Base-by-base conservation (phyloP, 2,329 filamentous ascomycete genomes). In the Biscogniauxia mediterranea region DNA sequence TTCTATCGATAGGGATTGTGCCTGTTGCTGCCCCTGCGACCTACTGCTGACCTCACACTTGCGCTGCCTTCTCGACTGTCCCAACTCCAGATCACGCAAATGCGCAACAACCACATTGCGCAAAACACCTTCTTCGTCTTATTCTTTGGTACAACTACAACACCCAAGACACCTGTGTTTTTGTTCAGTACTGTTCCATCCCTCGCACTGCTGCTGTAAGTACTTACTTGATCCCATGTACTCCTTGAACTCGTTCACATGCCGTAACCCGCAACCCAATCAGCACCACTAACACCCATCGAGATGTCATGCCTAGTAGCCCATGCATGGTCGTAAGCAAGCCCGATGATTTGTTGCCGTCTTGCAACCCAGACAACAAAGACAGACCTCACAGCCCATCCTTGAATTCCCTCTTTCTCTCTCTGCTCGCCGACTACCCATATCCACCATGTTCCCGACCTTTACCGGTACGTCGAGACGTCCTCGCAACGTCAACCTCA, bases 401-500 rank as follows among this genome's bases (percentile, higher is more conserved):
- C 28, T 32, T 32, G 28, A 32, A 32, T 32, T 13, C 7, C 28
- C 11, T 9, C 7, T 6, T 9, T 32, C 28, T 32, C 28, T 32
- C 26, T 8, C 26, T 28, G 2, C 28, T 32, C 28, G 28, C 28
- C 28, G 28, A 51, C 11, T 26, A 15, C 49, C 19, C 11, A 19
- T 21, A 54, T 21, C 20, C 73, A 74, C 73, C 68, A 97, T 97
- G 94, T 96, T 95, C 79, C 89, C 90, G 64, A 93, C 90, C 58
- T 99, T 99, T 79, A 95, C 91, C 23, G 95, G 95, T 69, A 91
- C 80, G 77, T 91, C 92, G 70, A 89, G 92, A 71, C 90, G 91
- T 68, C 89, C 90, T 64, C 89, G 95, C 67, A 93, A 97, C 75
- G 92, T 98, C 74, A 97, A 98, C 77, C 88, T 99, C 64, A 95